Conservation (phyloP, 768 basidiomycete genomes). For the Kwoniella pini region DNA sequence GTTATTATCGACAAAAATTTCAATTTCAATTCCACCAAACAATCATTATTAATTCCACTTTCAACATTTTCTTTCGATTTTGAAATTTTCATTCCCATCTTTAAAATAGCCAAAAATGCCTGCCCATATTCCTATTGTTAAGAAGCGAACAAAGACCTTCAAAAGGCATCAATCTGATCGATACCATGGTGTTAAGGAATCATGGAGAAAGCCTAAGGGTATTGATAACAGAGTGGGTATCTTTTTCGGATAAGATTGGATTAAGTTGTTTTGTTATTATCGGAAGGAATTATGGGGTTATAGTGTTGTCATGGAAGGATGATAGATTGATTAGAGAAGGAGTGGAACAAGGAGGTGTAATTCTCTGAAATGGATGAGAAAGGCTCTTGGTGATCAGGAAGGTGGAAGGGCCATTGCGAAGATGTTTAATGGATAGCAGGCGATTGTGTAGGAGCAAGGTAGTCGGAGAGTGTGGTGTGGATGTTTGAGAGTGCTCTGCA, state of each 20-base stretch:
- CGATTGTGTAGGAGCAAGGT: no score
- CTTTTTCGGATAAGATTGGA: no score
- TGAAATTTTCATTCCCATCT: not conserved
- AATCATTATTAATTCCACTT: no score
- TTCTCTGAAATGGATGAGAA: no score
- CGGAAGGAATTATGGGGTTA: no score
- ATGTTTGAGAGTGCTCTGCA: no score
- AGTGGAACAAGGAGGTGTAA: not conserved
- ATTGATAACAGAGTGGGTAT: slow-evolving; percentile 94
- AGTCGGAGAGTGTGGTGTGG: no score
- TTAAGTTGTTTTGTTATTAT: not conserved
- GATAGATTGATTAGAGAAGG: not conserved
- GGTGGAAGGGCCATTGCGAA: no score
- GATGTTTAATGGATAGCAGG: slow-evolving; percentile 2
- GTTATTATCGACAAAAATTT: not conserved
- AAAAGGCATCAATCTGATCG: slow-evolving; percentile 99
- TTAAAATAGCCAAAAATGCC: slow-evolving; percentile 41
- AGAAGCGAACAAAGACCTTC: slow-evolving; percentile 97
- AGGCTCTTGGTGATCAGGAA: not conserved
- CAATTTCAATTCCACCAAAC: not conserved
- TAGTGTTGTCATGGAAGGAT: no score
- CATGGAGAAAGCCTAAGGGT: slow-evolving; percentile 99
- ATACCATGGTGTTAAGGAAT: slow-evolving; percentile 93
- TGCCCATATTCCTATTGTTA: slow-evolving; percentile 68
- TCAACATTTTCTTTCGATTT: not conserved